A percentile compares a stretch with the other conserved stretches of the same genome.
phyloP scores from a whole-genome alignment of 768 basidiomycete species.

The Butyriboletus loyo region DNA sequence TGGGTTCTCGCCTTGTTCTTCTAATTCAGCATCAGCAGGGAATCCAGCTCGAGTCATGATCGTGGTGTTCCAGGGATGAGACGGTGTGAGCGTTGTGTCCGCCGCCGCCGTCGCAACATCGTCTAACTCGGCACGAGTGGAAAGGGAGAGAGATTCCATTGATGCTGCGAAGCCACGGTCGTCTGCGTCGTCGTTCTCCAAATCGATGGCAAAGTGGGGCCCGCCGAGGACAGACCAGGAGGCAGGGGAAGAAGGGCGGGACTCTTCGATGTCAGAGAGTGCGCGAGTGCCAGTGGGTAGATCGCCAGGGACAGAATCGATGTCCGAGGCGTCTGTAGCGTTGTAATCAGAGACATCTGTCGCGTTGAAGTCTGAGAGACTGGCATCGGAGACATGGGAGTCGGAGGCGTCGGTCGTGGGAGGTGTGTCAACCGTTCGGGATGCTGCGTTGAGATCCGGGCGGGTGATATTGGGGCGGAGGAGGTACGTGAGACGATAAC shows the following conservation, averaged over 20 bases:
- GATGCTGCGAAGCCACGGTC: constrained; percentile 33
- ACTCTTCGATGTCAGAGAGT: constrained; percentile 28
- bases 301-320: constrained; percentile 18
- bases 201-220: constrained; percentile 31
- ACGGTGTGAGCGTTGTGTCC: constrained; percentile 5
- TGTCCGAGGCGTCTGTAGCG: constrained; percentile 21
- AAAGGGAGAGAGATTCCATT: constrained; percentile 35
- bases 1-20: neutral
- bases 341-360: constrained; percentile 19
- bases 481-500: constrained; percentile 70
- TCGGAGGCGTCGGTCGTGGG: constrained; percentile 67
- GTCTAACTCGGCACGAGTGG: constrained; percentile 21
- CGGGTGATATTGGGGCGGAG: constrained; percentile 72
- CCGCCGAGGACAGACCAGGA: constrained; percentile 39
- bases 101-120: constrained; percentile 10
- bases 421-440: constrained; percentile 58
- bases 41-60: neutral
- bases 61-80: neutral
- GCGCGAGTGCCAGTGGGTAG: constrained; percentile 5
- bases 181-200: constrained; percentile 30
- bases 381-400: constrained; percentile 45
- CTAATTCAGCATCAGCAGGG: neutral
- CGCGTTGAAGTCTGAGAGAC: constrained; percentile 37
- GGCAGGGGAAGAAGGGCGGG: constrained; percentile 30
- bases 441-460: constrained; percentile 42